phyloP scores from a whole-genome alignment of 202 grass and related monocot species.

The Carex sylvatica region DNA sequence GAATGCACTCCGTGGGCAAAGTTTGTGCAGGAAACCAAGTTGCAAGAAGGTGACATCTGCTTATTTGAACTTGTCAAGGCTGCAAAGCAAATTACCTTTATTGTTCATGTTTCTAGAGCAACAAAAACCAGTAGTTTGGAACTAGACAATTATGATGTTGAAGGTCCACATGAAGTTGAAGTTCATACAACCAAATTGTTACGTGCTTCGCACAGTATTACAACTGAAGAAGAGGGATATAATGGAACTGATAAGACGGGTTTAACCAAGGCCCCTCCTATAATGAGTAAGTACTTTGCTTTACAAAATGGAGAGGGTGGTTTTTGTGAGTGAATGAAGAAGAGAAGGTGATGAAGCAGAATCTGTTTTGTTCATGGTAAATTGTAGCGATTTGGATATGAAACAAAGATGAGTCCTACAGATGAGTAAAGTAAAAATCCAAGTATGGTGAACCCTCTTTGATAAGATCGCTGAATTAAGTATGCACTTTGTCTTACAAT shows the following conservation, averaged over 20 bases:
- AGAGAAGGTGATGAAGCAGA: background rate
- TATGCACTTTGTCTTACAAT: background rate
- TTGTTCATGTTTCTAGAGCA: slow-evolving; percentile 32
- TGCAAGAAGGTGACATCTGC: slow-evolving; percentile 28
- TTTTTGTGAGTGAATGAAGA: background rate
- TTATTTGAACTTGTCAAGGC: slow-evolving; percentile 34
- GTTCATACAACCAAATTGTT: background rate
- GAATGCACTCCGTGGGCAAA: no score
- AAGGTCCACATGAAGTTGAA: background rate
- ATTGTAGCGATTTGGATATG: no score
- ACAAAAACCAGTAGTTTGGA: background rate
- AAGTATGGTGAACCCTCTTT: background rate
- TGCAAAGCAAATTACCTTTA: slow-evolving; percentile 20
- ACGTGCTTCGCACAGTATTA: background rate
- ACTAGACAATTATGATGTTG: background rate
- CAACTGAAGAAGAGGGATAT: background rate
- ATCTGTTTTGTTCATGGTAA: background rate
- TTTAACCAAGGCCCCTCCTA: background rate
- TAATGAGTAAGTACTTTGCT: background rate
- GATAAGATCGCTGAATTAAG: background rate
- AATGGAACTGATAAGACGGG: background rate
- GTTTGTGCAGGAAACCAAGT: no score
- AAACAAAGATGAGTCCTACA: background rate
- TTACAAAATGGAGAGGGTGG: background rate
- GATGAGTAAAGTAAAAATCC: background rate